Percentiles rank a stretch among this genome's conserved stretches.
phyloP scores from a whole-genome alignment of 768 basidiomycete genomes.

The Tricholomella constricta region DNA sequence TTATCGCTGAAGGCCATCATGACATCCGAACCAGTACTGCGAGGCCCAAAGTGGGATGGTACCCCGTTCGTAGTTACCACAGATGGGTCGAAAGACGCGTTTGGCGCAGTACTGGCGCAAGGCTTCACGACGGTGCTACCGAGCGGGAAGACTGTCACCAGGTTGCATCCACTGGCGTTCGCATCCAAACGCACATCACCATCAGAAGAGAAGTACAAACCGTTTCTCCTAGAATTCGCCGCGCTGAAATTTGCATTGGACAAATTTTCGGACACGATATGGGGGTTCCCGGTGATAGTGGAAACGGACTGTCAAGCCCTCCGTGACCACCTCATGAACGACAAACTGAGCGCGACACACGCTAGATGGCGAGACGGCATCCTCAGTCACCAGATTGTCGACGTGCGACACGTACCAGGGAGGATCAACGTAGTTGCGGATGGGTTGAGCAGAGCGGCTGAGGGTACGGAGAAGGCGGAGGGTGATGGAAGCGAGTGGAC shows the following conservation, averaged over 20 bases:
- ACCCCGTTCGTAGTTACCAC: slow-evolving; percentile 34
- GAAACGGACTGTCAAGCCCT: slow-evolving; percentile 27
- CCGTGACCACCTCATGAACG: slow-evolving; percentile 20
- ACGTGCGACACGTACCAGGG: slow-evolving; percentile 24
- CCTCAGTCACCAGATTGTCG: slow-evolving; percentile 23
- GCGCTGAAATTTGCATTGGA: no score
- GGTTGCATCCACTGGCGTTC: slow-evolving; percentile 29
- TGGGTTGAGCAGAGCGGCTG: slow-evolving; percentile 30
- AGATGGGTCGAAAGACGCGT: slow-evolving; percentile 19
- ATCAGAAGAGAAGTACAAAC: slow-evolving; percentile 28
- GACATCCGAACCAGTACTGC: slow-evolving; percentile 33
- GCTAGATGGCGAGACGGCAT: slow-evolving; percentile 25
- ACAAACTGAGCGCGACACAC: slow-evolving; percentile 12
- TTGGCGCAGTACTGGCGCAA: no score
- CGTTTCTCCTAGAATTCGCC: slow-evolving; percentile 17
- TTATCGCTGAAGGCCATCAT: slow-evolving; percentile 33
- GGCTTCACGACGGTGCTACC: neutral
- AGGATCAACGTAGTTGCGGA: slow-evolving; percentile 28
- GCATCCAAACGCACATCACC: slow-evolving; percentile 31
- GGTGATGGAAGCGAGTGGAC: no score
- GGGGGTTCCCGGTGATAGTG: slow-evolving; percentile 30
- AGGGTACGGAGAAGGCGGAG: no score
- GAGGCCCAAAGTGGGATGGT: slow-evolving; percentile 32
- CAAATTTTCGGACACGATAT: slow-evolving; percentile 9
- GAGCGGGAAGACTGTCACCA: neutral